Conservation (phyloP, 78 protist species). For the Dictyostelium firmibasis region DNA sequence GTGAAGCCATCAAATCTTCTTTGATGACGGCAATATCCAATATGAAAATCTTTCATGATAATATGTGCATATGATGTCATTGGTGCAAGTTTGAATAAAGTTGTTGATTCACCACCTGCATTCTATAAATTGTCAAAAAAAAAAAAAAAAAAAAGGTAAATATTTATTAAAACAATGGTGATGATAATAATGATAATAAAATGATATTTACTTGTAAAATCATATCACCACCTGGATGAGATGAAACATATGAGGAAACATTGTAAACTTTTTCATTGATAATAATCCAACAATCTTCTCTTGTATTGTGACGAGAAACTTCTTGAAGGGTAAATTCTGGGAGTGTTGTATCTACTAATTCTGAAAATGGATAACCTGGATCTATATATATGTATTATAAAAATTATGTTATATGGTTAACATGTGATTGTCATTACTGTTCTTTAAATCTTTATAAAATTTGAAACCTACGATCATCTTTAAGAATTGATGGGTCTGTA, state of each 20-base stretch:
- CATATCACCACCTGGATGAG: conserved; percentile 89
- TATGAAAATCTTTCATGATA: conserved; percentile 53
- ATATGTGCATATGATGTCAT: conserved; percentile 54
- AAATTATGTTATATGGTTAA: neutral
- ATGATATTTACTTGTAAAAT: conserved; percentile 40
- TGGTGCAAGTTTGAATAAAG: conserved; percentile 33
- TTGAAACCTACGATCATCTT: conserved; percentile 48
- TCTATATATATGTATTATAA: neutral
- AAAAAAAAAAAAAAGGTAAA: neutral
- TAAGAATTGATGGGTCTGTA: conserved; percentile 2
- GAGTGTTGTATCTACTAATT: conserved; percentile 25
- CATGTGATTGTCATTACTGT: neutral
- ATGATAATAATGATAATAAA: neutral
- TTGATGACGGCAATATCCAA: conserved; percentile 56
- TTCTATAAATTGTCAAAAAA: neutral
- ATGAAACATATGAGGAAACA: conserved; percentile 81
- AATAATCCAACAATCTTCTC: conserved; percentile 89
- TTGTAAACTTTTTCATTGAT: conserved; percentile 83
- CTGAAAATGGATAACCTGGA: conserved; percentile 75
- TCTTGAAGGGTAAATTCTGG: conserved; percentile 84
- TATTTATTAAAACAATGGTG: no score
- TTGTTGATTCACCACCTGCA: conserved; percentile 65
- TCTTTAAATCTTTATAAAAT: neutral
- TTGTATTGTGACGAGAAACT: conserved; percentile 87
- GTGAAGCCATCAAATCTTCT: conserved; percentile 73